Evolutionary conservation across 352 stramenopile species (phyloP), one percentile per base, ranked within the genome.

Genomic region (Globisporangium perplexum): DNA sequence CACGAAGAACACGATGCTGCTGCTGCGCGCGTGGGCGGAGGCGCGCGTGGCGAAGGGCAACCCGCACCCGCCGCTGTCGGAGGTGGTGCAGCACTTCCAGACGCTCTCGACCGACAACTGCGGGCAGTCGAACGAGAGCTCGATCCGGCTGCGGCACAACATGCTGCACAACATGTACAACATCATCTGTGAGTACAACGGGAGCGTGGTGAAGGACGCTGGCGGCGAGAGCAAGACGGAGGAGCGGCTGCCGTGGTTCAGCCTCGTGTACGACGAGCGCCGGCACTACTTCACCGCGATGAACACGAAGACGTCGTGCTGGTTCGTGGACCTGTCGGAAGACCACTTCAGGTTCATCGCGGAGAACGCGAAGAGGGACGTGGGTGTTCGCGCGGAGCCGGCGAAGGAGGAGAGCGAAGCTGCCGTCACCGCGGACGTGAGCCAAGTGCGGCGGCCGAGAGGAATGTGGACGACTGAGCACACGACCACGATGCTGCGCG

Each of bases 281-380:
- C 18, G 41, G 20, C 41, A 20, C 22, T 10, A 26, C n/a, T 46
- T 46, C 20, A n/a, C 22, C 41, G 41, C 11, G n/a, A 46, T 46
- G 41, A 46, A 46, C 41, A 14, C 20, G 10, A 46, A 46, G n/a
- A 17, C 41, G n/a, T 46, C 41, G 41, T 46, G 41, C 41, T 46
- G 41, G 41, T 46, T 46, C 12, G 41, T 46, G n/a, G 41, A 46
- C n/a, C 22, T 46, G 41, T 12, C 41, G 11, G 23, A 46, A 26
- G 41, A 46, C 10, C 41, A 46, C 41, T 46, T 46, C 20, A 17
- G 4, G 7, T 46, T 46, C 10, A 46, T 46, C 41, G 20, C 22
- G 12, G 41, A 46, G 4, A 46, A 20, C 2, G 6, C 15, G 41
- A 24, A 23, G 7, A 10, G 28, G 20, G 41, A 46, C 41, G 41